Base-by-base conservation (phyloP, 768 basidiomycete genomes). In the Mycena leptocephala region DNA sequence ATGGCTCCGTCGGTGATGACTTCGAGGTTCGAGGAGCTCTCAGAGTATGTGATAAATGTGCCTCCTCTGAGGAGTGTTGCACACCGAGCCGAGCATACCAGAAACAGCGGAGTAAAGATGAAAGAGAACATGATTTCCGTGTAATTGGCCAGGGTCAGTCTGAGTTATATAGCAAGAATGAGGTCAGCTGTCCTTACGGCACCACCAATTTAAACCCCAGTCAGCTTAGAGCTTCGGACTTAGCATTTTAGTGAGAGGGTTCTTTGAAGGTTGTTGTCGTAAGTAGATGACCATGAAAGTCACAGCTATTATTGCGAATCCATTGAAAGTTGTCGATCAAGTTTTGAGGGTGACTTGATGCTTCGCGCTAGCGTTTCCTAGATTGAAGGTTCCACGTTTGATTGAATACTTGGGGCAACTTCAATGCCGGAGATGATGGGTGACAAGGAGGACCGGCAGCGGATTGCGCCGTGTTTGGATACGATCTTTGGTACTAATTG, bases 31-130 rank as follows among this genome's bases (percentile, higher is more conserved):
- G 64, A 73, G 37, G 63, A n/a, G 53, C 55, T 66, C 28, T 73
- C 63, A 1, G 72, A 73, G 41, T 73, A 73, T 5, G 72, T 73
- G 72, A 73, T 73, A 37, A 73, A 73, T 35, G 72, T 66, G 41
- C 72, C 72, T n/a, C 72, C 72, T 58, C 72, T 56, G 55, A 73
- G 72, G 39, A 73, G 72, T 9, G 72, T 73, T 14, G 63, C 41
- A 43, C 63, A 65, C 10, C 24, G 53, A 22, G 64, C 72, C 2
- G 55, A 55, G 63, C 41, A 73, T 65, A n/a, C 11, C 53, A 73
- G 64, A 66, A 28, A 43, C 39, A 73, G 43, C 5, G 37, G 43
- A 39, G 59, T 26, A 28, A 43, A 37, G 58, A 62, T 5, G 32
- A 3, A 43, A 28, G 59, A 30, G 41, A 62, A 51, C 70, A 71